Evolutionary conservation across 805 yeast species (phyloP).

Genomic region (Kuraishia borneana): DNA sequence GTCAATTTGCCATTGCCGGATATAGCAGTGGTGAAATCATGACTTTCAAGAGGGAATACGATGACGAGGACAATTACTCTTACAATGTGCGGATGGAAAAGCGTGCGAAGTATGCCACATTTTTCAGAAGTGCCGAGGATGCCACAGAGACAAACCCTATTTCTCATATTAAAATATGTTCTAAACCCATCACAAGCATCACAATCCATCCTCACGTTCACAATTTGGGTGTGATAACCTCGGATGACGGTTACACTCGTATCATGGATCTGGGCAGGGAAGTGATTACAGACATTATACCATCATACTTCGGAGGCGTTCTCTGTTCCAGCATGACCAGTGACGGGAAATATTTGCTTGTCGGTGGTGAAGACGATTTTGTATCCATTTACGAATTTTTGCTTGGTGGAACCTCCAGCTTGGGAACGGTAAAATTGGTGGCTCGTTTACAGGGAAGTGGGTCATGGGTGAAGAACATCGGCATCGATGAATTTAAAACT

Average conservation of each 20-base stretch:
- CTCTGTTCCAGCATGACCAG: slow-evolving; percentile 34
- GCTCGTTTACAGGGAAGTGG: slow-evolving; percentile 32
- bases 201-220: slow-evolving; percentile 28
- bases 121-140: neutral
- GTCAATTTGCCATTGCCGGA: slow-evolving; percentile 42
- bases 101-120: neutral
- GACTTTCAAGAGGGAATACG: slow-evolving; percentile 38
- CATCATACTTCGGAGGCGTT: slow-evolving; percentile 60
- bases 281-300: slow-evolving; percentile 36
- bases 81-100: neutral
- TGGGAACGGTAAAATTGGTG: slow-evolving; percentile 13
- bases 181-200: slow-evolving; percentile 42
- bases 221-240: slow-evolving; percentile 35
- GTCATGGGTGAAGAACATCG: slow-evolving; percentile 38
- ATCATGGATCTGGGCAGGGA: slow-evolving; percentile 39
- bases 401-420: slow-evolving; percentile 6
- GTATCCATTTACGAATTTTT: slow-evolving; percentile 30
- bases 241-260: slow-evolving; percentile 56
- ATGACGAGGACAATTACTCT: slow-evolving; percentile 26
- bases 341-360: slow-evolving; percentile 33
- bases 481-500: slow-evolving; percentile 28
- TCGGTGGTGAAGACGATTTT: slow-evolving; percentile 48
- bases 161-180: slow-evolving; percentile 54
- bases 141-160: slow-evolving; percentile 24
- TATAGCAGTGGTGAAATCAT: slow-evolving; percentile 53